Percentiles rank a stretch among this genome's conserved stretches.
Conservation (phyloP, 208 protist genomes). For the Acanthamoeba rhysodes region DNA sequence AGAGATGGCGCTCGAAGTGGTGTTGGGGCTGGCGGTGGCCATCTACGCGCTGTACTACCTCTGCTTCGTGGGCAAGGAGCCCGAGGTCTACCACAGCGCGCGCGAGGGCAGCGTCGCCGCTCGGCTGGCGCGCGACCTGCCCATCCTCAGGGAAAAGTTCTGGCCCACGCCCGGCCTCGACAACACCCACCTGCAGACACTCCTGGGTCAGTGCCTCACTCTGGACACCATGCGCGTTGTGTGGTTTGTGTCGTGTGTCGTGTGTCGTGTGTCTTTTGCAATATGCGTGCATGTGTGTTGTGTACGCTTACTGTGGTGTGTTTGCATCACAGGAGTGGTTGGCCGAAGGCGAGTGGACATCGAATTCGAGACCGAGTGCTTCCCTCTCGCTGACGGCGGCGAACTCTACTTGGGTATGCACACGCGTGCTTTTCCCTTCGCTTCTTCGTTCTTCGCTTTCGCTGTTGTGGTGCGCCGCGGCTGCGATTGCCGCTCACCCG, state of each 20-base stretch:
- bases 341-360: background rate
- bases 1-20: background rate
- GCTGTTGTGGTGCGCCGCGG: too few species aligned
- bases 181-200: background rate
- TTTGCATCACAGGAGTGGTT: background rate
- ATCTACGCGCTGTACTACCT: conserved; percentile 19
- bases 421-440: background rate
- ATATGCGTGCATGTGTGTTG: too few species aligned
- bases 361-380: conserved; percentile 19
- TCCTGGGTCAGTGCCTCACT: background rate
- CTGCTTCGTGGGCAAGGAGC: conserved; percentile 26
- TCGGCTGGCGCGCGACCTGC: conserved; percentile 5
- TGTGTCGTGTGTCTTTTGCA: too few species aligned
- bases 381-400: conserved; percentile 27
- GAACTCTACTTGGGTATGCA: conserved; percentile 15
- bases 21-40: background rate
- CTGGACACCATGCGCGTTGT: background rate
- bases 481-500: too few species aligned
- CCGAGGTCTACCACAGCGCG: background rate
- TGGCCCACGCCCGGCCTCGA: conserved; percentile 32
- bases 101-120: conserved; percentile 13
- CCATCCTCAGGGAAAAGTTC: conserved; percentile 3
- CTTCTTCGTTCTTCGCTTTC: too few species aligned
- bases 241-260: background rate
- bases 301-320: too few species aligned